Evolutionary conservation across 495 filamentous ascomycete genomes (phyloP).

Genomic region (Aspergillus heteromorphus): DNA sequence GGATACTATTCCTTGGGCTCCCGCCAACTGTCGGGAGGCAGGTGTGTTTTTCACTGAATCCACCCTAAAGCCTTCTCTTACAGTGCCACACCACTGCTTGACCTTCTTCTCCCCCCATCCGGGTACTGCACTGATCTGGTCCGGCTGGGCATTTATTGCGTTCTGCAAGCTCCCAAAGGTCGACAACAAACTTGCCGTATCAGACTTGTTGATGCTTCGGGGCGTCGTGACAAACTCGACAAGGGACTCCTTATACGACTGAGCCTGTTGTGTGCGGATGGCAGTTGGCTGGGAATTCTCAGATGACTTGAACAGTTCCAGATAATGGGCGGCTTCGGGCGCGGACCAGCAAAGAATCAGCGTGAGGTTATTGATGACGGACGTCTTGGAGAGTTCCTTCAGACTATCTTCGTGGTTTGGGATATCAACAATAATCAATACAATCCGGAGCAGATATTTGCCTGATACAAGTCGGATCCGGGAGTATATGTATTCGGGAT

Average conservation of each 20-base stretch:
- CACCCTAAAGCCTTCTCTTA: slow-evolving; percentile 77
- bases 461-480: slow-evolving; percentile 74
- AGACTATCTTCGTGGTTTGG: slow-evolving; percentile 74
- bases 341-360: slow-evolving; percentile 91
- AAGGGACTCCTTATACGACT: slow-evolving; percentile 76
- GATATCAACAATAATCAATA: slow-evolving; percentile 91
- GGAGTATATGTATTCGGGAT: slow-evolving; percentile 96
- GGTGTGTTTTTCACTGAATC: slow-evolving; percentile 59
- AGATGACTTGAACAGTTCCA: slow-evolving; percentile 89
- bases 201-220: slow-evolving; percentile 86
- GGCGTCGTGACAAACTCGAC: slow-evolving; percentile 93
- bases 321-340: slow-evolving; percentile 84
- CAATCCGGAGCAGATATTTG: slow-evolving; percentile 76
- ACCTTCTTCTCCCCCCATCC: slow-evolving; percentile 98
- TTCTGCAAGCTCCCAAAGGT: slow-evolving; percentile 82
- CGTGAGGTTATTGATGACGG: slow-evolving; percentile 86
- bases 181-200: slow-evolving; percentile 79
- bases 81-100: slow-evolving; percentile 69
- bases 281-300: slow-evolving; percentile 76
- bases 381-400: slow-evolving; percentile 80
- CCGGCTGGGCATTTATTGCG: slow-evolving; percentile 80
- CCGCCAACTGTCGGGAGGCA: slow-evolving; percentile 13
- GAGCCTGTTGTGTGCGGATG: slow-evolving; percentile 77
- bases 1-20: slow-evolving; percentile 10
- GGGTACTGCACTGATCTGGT: slow-evolving; percentile 72